Base-by-base conservation (phyloP, 805 yeast species). In the Metschnikowia baotianmanensis region DNA sequence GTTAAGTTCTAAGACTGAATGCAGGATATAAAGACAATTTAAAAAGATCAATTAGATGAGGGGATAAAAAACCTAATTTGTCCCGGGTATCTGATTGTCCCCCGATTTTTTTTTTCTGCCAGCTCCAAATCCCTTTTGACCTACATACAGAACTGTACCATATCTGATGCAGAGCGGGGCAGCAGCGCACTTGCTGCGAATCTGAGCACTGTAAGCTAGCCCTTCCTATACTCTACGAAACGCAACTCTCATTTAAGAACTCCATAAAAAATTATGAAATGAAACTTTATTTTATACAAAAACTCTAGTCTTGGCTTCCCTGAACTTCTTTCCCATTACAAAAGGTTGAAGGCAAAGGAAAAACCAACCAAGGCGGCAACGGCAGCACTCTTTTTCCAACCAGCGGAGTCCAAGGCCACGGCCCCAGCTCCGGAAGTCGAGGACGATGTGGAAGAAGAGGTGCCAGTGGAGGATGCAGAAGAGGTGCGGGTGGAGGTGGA, bases 301-400 rank as follows among this genome's bases (percentile, higher is more conserved):
- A n/a, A n/a, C n/a, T n/a, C n/a, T n/a, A 11, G 28, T 25, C 7
- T 25, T 25, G 12, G 11, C n/a, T 25, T 7, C 28, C 13, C 28
- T 11, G 11, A 15, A 12, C n/a, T n/a, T 23, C 25, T 23, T 12
- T 24, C 15, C 28, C 13, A 12, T 26, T 45, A 45, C 48, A 45
- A 42, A 16, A 52, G 26, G 56, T 65, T 65, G 52, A 63, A 48
- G 22, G 65, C 40, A 43, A 67, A 62, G 27, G 69, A 58, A 41
- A 58, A 46, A 31, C 71, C 72, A 33, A 67, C 58, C 38, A 67
- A 33, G 36, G 63, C 67, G 33, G 64, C 67, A 31, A 67, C 57
- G 21, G 61, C 63, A 40, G 56, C 61, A 30, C 67, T 59, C 54
- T 55, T 64, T 56, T 67, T 67, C 72, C 69, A 66, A 15, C 61